Evolutionary conservation across 139 green algal genomes (phyloP), one percentile per base, ranked within the genome.

Genomic region (Diplosphaera chodatii): DNA sequence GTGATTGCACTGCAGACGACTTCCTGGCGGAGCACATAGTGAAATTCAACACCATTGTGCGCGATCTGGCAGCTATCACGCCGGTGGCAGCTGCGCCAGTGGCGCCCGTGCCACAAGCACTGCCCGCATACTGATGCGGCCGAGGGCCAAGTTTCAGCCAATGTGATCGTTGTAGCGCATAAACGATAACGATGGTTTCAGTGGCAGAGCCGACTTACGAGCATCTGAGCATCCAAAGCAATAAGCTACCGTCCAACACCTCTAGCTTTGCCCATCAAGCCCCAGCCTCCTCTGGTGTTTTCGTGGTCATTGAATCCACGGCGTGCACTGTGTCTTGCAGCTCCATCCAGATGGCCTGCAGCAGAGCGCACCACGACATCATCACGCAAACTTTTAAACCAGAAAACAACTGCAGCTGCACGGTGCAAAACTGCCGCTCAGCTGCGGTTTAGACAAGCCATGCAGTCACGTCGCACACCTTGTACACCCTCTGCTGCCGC

Each of bases 311-410:
- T 8, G 80, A 72, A 74, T 96, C 90, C 32, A 96, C 90, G 30
- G 90, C 90, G 77, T 96, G 90, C 18, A 96, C 90, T 3, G 83
- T 78, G 32, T 90, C 84, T 73, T 94, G 89, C 48, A 94, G 80
- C 77, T 96, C 87, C 62, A 89, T 56, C 90, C 90, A 96, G 68
- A 96, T 96, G 0, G 87, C 88, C 84, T 93, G 84, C 59, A 76
- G 18, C 32, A 8, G n/a, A n/a, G n/a, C n/a, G n/a, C n/a, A n/a
- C n/a, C n/a, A n/a, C n/a, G n/a, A n/a, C n/a, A n/a, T n/a, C n/a
- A n/a, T n/a, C n/a, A n/a, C n/a, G n/a, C n/a, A n/a, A n/a, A n/a
- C n/a, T n/a, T n/a, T n/a, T n/a, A n/a, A n/a, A n/a, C n/a, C n/a
- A n/a, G n/a, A n/a, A n/a, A n/a, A n/a, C n/a, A n/a, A n/a, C n/a